phyloP scores from a whole-genome alignment of 352 stramenopile species.

The Phytophthora pinifolia region DNA sequence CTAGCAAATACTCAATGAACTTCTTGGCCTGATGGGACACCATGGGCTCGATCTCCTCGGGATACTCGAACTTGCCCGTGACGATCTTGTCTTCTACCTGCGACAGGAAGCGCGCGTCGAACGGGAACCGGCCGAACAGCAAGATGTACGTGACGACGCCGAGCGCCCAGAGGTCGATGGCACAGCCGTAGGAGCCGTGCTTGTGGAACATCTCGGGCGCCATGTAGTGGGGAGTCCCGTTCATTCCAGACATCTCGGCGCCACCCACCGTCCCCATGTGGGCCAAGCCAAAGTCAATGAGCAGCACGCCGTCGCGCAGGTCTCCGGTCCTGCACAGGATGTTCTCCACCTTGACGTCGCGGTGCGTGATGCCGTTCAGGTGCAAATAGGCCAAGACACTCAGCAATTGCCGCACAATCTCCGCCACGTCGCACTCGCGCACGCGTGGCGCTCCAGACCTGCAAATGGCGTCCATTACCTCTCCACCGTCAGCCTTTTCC shows the following conservation, averaged over 20 bases:
- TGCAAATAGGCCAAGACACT: conserved; percentile 72
- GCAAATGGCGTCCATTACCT: conserved; percentile 63
- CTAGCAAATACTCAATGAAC: conserved; percentile 79
- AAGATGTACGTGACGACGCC: conserved; percentile 75
- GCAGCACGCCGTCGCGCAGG: conserved; percentile 50
- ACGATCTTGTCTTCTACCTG: conserved; percentile 86
- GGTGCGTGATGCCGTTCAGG: conserved; percentile 71
- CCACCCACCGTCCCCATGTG: conserved; percentile 45
- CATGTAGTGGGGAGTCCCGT: conserved; percentile 86
- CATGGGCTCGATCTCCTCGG: conserved; percentile 44
- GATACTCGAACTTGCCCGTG: conserved; percentile 58
- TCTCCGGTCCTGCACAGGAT: conserved; percentile 61
- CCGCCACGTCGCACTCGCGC: conserved; percentile 63
- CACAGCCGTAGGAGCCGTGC: conserved; percentile 50
- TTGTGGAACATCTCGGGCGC: conserved; percentile 82
- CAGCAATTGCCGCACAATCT: conserved; percentile 67
- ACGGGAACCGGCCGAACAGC: conserved; percentile 73
- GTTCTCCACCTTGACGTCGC: conserved; percentile 86
- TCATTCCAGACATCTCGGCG: conserved; percentile 71
- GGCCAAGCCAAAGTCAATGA: conserved; percentile 85
- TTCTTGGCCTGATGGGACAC: conserved; percentile 69
- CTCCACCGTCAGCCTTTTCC: conserved; percentile 56
- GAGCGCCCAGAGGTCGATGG: conserved; percentile 80
- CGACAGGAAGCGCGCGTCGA: conserved; percentile 80
- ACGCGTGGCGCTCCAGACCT: conserved; percentile 22